Evolutionary conservation across 805 yeast genomes (phyloP), one percentile per base, ranked within the genome.

Genomic region (Hanseniaspora hatyaiensis): DNA sequence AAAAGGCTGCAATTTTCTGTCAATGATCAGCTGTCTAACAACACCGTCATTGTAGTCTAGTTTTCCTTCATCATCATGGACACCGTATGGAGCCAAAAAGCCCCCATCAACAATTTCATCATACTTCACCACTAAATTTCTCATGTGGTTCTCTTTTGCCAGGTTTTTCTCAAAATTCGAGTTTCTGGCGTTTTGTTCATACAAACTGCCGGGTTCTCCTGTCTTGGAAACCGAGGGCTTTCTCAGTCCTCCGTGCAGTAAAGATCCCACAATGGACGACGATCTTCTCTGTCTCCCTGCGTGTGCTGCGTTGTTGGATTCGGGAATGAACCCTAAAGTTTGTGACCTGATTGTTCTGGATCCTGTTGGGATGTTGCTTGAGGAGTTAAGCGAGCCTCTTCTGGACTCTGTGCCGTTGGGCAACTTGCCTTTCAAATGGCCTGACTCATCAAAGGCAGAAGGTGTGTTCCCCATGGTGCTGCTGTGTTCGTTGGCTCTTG

Each of bases 71-170:
- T 73, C 69, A 53, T 78, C 75, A 63, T 89, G 89, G 28, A 83
- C 82, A 1, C 96, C 96, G 63, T 75, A 84, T 0, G 97, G 96
- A 1, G 94, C 95, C 53, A 89, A 65, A 59, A 67, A 87, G 1
- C 98, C 98, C 16, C 98, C 98, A 64, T 92, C 97, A 13, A 89
- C 95, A 52, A 69, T 75, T 57, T 85, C 94, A 33, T 69, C 69
- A 55, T 63, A 73, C 52, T 72, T 67, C 2, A 82, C 85, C 19
- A 82, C 65, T 47, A 82, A 65, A 20, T 77, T 72, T 52, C 65
- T 55, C 47, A 74, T 74, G 55, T 78, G 85, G 15, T 64, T 62
- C 52, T 78, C 82, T 48, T 71, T 71, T 43, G 61, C 60, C 43
- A 58, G 60, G 50, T 73, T 79, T 57, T 73, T 75, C 32, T 82